Conservation (phyloP, 2,329 filamentous ascomycete species). For the Lojkania enalia region DNA sequence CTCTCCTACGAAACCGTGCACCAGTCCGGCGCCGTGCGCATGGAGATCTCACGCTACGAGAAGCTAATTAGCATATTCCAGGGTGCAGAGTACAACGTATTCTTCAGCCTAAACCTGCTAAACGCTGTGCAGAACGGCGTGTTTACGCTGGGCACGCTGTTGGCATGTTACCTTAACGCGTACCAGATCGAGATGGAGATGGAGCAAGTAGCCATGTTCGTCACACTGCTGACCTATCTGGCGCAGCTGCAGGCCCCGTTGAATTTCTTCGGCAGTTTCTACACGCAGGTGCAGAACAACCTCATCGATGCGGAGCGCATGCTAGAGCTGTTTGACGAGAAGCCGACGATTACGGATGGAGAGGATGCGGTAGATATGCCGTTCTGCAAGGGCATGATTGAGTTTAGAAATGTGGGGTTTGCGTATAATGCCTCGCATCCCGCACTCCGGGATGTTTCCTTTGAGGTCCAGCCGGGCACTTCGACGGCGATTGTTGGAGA, state of each 20-base stretch:
- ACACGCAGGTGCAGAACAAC: constrained; percentile 25
- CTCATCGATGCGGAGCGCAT: constrained; percentile 27
- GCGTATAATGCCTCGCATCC: constrained; percentile 41
- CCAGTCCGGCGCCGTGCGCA: constrained; percentile 15
- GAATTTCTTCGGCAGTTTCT: constrained; percentile 26
- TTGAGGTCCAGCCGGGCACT: constrained; percentile 53
- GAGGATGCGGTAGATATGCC: not conserved
- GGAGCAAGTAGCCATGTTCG: constrained; percentile 19
- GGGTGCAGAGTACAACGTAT: constrained; percentile 18
- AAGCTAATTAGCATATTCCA: constrained; percentile 16
- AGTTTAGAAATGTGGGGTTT: constrained; percentile 11
- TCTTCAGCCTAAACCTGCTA: constrained; percentile 19
- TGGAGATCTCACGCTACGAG: constrained; percentile 12
- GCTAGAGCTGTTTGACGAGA: too few relatives aligned
- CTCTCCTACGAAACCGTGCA: constrained; percentile 50
- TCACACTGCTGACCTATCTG: constrained; percentile 20
- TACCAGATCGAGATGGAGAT: constrained; percentile 15
- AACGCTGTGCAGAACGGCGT: constrained; percentile 23
- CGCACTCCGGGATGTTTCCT: constrained; percentile 51
- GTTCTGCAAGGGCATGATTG: constrained; percentile 8
- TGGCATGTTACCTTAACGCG: constrained; percentile 13
- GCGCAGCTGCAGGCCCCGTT: constrained; percentile 26
- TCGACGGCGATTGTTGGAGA: constrained; percentile 61
- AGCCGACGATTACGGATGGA: too few relatives aligned
- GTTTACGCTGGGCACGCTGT: constrained; percentile 15